phyloP scores from a whole-genome alignment of 352 stramenopile genomes.

The Pythium plurisporium region DNA sequence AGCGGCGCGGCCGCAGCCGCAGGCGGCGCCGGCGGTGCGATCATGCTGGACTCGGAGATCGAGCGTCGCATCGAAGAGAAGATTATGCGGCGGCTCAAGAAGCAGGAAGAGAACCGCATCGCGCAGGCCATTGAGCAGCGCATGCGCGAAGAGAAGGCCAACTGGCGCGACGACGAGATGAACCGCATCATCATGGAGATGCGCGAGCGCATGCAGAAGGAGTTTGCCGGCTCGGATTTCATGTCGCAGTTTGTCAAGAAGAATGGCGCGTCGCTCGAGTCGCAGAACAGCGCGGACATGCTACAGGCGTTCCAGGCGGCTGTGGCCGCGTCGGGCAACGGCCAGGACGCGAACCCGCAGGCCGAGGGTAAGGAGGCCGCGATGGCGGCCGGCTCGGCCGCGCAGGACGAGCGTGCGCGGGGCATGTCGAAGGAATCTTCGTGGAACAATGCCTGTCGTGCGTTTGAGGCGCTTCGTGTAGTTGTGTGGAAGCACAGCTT shows the following conservation, averaged over 20 bases:
- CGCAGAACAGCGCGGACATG: constrained; percentile 22
- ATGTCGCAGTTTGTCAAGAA: constrained; percentile 63
- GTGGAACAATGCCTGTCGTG: constrained; percentile 79
- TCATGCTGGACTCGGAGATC: constrained; percentile 71
- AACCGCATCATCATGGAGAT: constrained; percentile 90
- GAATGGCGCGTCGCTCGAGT: constrained; percentile 35
- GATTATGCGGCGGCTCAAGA: constrained; percentile 81
- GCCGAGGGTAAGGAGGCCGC: constrained; percentile 58
- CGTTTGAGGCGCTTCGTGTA: constrained; percentile 70
- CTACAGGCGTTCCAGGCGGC: constrained; percentile 34
- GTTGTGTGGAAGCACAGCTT: constrained; percentile 89
- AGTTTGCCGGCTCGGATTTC: constrained; percentile 67
- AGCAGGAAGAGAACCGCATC: constrained; percentile 84
- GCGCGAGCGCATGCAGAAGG: constrained; percentile 77
- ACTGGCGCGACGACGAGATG: constrained; percentile 86
- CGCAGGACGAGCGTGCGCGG: constrained; percentile 24
- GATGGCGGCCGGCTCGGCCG: neutral
- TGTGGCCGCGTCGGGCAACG: constrained; percentile 15
- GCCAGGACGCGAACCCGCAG: constrained; percentile 44
- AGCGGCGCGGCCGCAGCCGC: constrained; percentile 4
- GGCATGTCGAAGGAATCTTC: constrained; percentile 71
- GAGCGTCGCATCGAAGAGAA: constrained; percentile 87
- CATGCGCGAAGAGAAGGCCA: constrained; percentile 82
- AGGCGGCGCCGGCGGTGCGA: constrained; percentile 6
- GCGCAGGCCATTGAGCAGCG: constrained; percentile 76